Conservation (phyloP, 106 monocot species). For the Hemerocallis citrina region DNA sequence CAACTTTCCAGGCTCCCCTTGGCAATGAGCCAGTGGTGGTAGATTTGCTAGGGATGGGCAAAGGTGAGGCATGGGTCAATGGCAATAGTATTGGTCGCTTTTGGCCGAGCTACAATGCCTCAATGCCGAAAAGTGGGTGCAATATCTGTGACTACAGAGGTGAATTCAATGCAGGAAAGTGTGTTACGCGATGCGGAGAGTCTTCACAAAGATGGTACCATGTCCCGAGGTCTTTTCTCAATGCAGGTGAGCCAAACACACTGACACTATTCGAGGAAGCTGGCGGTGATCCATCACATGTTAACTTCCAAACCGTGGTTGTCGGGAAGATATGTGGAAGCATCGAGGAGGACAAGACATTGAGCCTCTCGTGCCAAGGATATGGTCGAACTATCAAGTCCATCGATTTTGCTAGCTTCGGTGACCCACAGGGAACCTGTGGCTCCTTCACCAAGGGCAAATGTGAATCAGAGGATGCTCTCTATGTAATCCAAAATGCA, state of each 20-base stretch:
- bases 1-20: conserved; percentile 51
- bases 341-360: conserved; percentile 15
- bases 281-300: conserved; percentile 30
- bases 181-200: conserved; percentile 37
- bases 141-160: conserved; percentile 30
- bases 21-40: conserved; percentile 39
- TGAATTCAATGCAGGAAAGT: conserved; percentile 12
- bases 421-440: not conserved
- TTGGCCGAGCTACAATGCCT: conserved; percentile 32
- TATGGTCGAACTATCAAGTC: conserved; percentile 6
- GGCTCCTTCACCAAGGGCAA: conserved; percentile 6
- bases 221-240: conserved; percentile 44
- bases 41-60: conserved; percentile 38
- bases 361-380: conserved; percentile 32
- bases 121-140: conserved; percentile 1
- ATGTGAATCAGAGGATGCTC: not conserved
- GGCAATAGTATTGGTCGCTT: conserved; percentile 47
- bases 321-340: conserved; percentile 23
- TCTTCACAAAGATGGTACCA: conserved; percentile 57
- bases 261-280: conserved; percentile 51
- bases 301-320: conserved; percentile 36
- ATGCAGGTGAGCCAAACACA: conserved; percentile 24
- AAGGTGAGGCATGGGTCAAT: conserved; percentile 50
- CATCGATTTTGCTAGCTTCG: conserved; percentile 1
- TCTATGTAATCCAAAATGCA: not conserved